Percentiles rank a stretch among this genome's conserved stretches.
phyloP scores from a whole-genome alignment of 306 rosid genomes.

The Medicago arabica region DNA sequence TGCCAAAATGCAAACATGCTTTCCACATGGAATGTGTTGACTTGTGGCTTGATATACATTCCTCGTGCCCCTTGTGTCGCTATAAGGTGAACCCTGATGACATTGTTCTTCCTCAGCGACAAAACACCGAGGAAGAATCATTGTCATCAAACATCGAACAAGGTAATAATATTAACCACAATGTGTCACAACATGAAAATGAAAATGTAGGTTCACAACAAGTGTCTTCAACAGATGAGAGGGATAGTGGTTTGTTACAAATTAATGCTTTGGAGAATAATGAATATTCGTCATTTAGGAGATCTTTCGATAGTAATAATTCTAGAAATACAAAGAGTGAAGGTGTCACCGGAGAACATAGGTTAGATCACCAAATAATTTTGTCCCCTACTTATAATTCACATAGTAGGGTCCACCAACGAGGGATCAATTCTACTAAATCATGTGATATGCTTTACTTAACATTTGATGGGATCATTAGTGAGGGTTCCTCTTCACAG shows the following conservation, averaged over 20 bases:
- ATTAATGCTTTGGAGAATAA: too few species aligned
- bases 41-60: slow-evolving; percentile 71
- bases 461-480: slow-evolving; percentile 64
- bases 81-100: slow-evolving; percentile 43
- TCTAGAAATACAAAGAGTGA: not conserved
- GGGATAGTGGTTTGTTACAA: too few species aligned
- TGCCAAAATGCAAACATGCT: slow-evolving; percentile 69
- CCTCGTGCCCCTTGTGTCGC: slow-evolving; percentile 86
- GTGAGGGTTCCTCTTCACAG: not conserved
- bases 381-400: slow-evolving; percentile 43
- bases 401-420: slow-evolving; percentile 16
- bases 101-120: not conserved
- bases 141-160: not conserved
- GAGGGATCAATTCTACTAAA: slow-evolving; percentile 69
- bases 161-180: not conserved
- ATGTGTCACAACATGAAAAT: not conserved
- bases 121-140: slow-evolving; percentile 16
- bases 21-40: slow-evolving; percentile 66
- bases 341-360: not conserved
- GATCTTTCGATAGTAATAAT: not conserved
- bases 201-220: not conserved
- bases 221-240: too few species aligned
- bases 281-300: not conserved
- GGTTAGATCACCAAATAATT: slow-evolving; percentile 66
- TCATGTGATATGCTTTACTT: slow-evolving; percentile 58